These are phyloP conservation scores for Fusarium papillatum DNA, from an alignment of 2,329 filamentous ascomycete species.

Conservation along the genomic window DNA sequence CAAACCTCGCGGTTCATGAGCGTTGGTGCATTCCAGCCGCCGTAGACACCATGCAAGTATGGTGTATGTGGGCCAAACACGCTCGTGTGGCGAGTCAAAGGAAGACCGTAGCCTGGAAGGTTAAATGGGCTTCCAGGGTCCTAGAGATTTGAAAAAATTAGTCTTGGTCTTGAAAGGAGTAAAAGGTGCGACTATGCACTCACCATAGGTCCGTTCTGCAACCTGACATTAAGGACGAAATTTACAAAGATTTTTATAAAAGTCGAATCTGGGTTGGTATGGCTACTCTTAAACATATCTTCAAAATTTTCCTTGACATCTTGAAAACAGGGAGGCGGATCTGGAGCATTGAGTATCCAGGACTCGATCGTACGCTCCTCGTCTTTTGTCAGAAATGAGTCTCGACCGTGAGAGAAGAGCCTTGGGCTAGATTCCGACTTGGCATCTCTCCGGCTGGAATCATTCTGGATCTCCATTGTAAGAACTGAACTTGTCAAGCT, in stretches of 20 bases:
- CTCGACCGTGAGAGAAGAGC: neutral
- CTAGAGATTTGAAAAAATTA: neutral
- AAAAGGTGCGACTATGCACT: neutral
- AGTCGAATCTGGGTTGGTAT: neutral
- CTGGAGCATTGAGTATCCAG: neutral
- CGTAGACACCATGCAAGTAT: neutral
- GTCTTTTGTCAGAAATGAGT: neutral
- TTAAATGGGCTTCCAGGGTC: neutral
- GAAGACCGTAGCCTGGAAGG: neutral
- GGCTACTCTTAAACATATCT: neutral
- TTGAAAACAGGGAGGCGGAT: neutral
- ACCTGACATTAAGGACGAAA: neutral
- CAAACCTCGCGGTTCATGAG: conserved; percentile 38
- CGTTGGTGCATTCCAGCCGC: neutral
- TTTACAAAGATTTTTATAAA: neutral
- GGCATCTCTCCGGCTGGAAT: neutral
- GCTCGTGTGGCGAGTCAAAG: neutral
- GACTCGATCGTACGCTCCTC: neutral
- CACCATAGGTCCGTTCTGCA: neutral
- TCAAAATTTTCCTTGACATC: neutral
- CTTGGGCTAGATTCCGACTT: neutral
- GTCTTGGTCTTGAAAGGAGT: neutral
- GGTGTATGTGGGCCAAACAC: neutral
- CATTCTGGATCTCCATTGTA: neutral
- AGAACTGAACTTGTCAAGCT: neutral